Base-by-base conservation (phyloP, 2,329 filamentous ascomycete species). In the Aspergillus pseudonomiae region DNA sequence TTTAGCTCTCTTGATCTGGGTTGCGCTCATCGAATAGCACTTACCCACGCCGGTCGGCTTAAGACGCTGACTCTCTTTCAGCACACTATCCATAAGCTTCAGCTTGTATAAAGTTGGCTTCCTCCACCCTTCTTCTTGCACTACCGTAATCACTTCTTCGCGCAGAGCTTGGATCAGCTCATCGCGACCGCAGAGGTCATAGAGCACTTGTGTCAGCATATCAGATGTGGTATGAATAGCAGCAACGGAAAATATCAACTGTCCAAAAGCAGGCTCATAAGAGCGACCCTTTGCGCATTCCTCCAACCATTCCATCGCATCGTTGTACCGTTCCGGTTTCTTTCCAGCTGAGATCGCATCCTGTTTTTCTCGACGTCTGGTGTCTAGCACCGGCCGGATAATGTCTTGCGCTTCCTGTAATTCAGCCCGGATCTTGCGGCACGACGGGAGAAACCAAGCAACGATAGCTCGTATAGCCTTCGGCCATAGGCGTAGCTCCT, bases 21-120 rank as follows among this genome's bases (percentile, higher is more conserved):
- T 21, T 21, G 10, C 2, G 6, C 0, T 19, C 9, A 34, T n/a
- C 12, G 10, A 46, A 4, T 4, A 6, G 1, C 7, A 41, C 58
- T 65, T 48, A 71, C 68, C 55, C 1, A 73, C 57, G 12, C 56
- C 58, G n/a, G 67, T 28, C 2, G 74, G 73, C 34, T 74, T 74
- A 26, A 76, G 24, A 3, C 80, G 70, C 53, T 76, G 74, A 7
- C 61, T 71, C 64, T 82, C 79, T 56, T 81, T 81, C 61, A 82
- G 67, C 2, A 77, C 73, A 57, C 80, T 82, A 66, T 82, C 80
- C 65, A 82, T 63, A 2, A 81, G 70, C 62, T 76, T 77, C 59
- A 82, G 64, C 56, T 78, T 77, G 61, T 75, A 77, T 1, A 82
- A 67, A 0, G 75, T 65, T 1, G 72, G 73, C 65, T 79, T 79